Conservation (phyloP, 129 eudicot species). For the Chrysanthemum makinoi region DNA sequence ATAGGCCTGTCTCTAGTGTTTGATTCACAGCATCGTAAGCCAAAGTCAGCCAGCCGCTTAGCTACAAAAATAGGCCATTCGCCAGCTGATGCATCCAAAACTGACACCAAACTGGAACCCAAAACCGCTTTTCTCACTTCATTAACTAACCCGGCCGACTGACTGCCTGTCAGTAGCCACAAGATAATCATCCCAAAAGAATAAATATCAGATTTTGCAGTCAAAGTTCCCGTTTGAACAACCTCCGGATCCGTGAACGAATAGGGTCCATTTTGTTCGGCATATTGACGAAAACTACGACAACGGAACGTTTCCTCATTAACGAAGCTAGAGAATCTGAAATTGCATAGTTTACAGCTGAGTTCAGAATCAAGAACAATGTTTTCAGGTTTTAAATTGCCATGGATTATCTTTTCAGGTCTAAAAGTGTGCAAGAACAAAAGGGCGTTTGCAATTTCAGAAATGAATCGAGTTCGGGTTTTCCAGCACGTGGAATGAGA, state of each 20-base stretch:
- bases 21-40: conserved; percentile 67
- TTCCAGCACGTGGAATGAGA: conserved; percentile 55
- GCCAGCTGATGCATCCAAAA: conserved; percentile 77
- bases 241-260: conserved; percentile 72
- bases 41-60: conserved; percentile 62
- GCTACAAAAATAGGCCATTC: conserved; percentile 76
- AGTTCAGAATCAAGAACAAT: conserved; percentile 57
- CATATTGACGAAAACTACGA: conserved; percentile 57
- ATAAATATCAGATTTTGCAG: conserved; percentile 64
- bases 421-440: conserved; percentile 58
- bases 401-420: conserved; percentile 63
- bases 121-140: conserved; percentile 54
- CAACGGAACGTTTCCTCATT: conserved; percentile 49
- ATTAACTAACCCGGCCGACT: conserved; percentile 38
- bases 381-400: conserved; percentile 66
- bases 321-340: conserved; percentile 48
- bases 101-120: conserved; percentile 34
- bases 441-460: conserved; percentile 67
- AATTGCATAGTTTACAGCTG: conserved; percentile 60
- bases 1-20: conserved; percentile 62
- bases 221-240: conserved; percentile 50
- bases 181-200: conserved; percentile 74
- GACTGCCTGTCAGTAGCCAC: conserved; percentile 65
- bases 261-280: conserved; percentile 44
- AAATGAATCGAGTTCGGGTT: conserved; percentile 53